These are phyloP conservation scores for Populus pruinosa DNA, from an alignment of 345 rosid genomes.

Conservation along the genomic window DNA sequence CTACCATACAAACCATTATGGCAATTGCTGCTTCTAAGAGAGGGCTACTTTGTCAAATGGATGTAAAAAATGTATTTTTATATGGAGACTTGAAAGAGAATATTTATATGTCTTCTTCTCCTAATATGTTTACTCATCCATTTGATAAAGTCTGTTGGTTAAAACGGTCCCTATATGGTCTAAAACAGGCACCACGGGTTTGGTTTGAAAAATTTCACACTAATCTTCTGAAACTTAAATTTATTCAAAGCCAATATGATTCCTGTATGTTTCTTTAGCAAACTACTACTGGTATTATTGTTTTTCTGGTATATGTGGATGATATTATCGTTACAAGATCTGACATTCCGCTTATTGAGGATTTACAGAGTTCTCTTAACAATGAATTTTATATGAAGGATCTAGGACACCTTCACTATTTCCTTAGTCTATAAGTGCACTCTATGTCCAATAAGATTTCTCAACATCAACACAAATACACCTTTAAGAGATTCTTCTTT, in stretches of 20 bases:
- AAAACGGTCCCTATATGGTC: not conserved
- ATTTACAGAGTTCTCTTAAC: not conserved
- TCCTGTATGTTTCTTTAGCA: not conserved
- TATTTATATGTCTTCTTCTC: not conserved
- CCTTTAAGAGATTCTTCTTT: too few species aligned
- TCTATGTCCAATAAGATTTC: not conserved
- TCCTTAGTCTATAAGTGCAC: not conserved
- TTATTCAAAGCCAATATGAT: not conserved
- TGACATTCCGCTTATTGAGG: not conserved
- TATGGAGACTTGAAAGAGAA: not conserved
- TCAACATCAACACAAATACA: not conserved
- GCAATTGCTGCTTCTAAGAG: not conserved
- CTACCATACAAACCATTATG: not conserved
- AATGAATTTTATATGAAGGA: not conserved
- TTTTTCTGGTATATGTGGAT: not conserved
- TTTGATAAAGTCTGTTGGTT: not conserved
- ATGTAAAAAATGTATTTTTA: not conserved
- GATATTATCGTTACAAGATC: not conserved
- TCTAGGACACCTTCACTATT: not conserved
- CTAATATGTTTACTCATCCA: not conserved
- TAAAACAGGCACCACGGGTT: fast-evolving
- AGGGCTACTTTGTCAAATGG: not conserved
- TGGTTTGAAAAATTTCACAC: not conserved
- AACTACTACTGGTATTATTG: not conserved
- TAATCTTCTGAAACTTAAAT: not conserved